These are phyloP conservation scores for Nidularia sp. DNA, from an alignment of 768 basidiomycete species.

Conservation along the genomic window DNA sequence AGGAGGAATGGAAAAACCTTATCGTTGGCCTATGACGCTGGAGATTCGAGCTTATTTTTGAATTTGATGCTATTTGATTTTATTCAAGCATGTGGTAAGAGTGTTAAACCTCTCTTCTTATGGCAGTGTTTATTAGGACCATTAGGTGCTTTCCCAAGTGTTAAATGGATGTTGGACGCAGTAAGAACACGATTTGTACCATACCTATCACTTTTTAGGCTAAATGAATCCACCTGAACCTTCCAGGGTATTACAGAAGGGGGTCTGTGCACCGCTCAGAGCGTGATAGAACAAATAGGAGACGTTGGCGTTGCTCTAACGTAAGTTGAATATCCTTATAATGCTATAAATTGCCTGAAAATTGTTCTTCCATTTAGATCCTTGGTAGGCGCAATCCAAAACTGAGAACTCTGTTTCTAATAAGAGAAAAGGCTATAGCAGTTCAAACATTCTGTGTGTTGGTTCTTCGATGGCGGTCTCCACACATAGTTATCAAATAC, in stretches of 20 bases:
- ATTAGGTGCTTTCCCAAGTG: conserved; percentile 27
- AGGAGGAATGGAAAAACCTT: no score
- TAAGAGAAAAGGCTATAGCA: conserved; percentile 25
- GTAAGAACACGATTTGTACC: conserved; percentile 6
- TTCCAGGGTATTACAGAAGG: conserved; percentile 20
- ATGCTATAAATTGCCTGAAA: background rate
- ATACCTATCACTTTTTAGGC: background rate
- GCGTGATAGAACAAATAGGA: conserved; percentile 30
- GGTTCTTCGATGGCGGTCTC: conserved; percentile 24
- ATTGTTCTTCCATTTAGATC: background rate
- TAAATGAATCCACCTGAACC: no score
- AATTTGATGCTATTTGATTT: conserved; percentile 38
- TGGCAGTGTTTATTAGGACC: background rate
- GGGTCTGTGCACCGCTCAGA: conserved; percentile 32
- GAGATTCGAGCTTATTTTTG: conserved; percentile 29
- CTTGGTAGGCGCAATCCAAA: conserved; percentile 2
- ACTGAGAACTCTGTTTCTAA: background rate
- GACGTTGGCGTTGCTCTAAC: conserved; percentile 31
- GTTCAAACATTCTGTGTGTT: conserved; percentile 39
- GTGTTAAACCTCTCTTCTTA: background rate
- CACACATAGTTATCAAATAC: conserved; percentile 17
- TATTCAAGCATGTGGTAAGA: conserved; percentile 27
- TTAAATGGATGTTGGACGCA: conserved; percentile 24
- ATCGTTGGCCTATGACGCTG: conserved; percentile 7
- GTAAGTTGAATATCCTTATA: conserved; percentile 17